Conservation (phyloP, 768 basidiomycete species). For the Calvatia gigantea region DNA sequence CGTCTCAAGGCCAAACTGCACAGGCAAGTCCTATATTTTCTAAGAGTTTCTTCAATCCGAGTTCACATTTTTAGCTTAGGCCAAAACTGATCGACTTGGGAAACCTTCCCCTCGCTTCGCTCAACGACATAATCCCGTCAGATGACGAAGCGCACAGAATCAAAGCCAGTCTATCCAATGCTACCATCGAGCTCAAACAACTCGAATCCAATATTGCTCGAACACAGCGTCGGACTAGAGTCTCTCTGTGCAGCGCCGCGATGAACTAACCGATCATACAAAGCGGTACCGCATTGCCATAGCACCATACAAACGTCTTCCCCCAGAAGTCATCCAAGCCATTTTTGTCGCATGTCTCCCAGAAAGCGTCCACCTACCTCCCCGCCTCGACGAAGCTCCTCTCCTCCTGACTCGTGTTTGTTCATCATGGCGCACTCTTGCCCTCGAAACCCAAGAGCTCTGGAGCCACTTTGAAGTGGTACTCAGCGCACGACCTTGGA, state of each 20-base stretch:
- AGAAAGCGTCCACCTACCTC: constrained; percentile 11
- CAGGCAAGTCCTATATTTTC: not conserved
- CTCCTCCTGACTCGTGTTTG: constrained; percentile 19
- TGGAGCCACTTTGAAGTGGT: constrained; percentile 16
- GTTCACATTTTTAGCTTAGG: not conserved
- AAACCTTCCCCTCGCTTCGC: not conserved
- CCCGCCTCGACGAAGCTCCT: constrained; percentile 15
- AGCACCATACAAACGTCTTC: constrained; percentile 19
- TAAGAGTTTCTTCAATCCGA: too few relatives aligned
- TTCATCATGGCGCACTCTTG: constrained; percentile 17
- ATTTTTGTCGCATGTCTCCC: constrained; percentile 16
- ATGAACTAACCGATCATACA: not conserved
- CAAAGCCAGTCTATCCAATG: constrained; percentile 1
- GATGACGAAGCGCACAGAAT: constrained; percentile 1
- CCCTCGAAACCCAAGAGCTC: constrained; percentile 17
- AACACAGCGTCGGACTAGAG: constrained; percentile 5
- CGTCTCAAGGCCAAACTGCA: not conserved
- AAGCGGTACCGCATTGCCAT: constrained; percentile 17
- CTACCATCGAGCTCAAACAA: constrained; percentile 5
- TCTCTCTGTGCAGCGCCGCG: constrained; percentile 3
- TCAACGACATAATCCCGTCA: constrained; percentile 10
- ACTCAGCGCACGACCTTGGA: not conserved
- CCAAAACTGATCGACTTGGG: constrained; percentile 8
- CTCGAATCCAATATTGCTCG: constrained; percentile 10
- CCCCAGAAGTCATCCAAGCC: constrained; percentile 16